Conservation (phyloP, 176 grass and related monocot species). For the Avena atlantica region DNA sequence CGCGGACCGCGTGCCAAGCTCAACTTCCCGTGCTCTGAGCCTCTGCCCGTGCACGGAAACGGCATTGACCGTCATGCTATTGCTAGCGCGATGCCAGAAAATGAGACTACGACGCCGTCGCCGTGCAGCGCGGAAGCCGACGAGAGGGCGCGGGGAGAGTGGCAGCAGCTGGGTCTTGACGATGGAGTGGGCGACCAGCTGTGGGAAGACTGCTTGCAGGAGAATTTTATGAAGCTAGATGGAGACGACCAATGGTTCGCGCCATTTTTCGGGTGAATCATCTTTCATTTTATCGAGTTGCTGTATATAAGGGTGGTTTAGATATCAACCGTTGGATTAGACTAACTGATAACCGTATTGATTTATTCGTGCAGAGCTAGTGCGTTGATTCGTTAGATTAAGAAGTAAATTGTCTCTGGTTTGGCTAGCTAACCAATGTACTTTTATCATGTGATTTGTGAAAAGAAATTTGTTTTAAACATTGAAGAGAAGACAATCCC, state of each 20-base stretch:
- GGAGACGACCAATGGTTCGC: slow-evolving; percentile 44
- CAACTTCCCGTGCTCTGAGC: slow-evolving; percentile 66
- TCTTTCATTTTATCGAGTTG: slow-evolving; percentile 14
- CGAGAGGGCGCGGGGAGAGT: background rate
- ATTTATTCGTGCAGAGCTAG: background rate
- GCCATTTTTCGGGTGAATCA: slow-evolving; percentile 21
- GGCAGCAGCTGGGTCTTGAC: slow-evolving; percentile 5
- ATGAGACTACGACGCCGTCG: background rate
- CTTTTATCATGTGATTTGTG: background rate
- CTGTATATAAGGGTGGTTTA: background rate
- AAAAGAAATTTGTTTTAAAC: background rate
- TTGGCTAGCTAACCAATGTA: background rate
- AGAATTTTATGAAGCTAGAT: slow-evolving; percentile 56
- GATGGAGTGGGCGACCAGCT: slow-evolving; percentile 39
- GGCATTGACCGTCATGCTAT: background rate
- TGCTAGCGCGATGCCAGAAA: background rate
- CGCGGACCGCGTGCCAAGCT: slow-evolving; percentile 75
- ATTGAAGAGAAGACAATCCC: too few relatives aligned
- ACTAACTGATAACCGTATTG: background rate
- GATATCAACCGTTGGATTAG: background rate
- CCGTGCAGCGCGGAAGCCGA: slow-evolving; percentile 13
- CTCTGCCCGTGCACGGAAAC: background rate
- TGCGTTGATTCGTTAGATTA: background rate
- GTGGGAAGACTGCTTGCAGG: slow-evolving; percentile 71
- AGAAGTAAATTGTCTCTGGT: background rate